phyloP scores from a whole-genome alignment of 176 grass and related monocot species.

The Eragrostis curvula region DNA sequence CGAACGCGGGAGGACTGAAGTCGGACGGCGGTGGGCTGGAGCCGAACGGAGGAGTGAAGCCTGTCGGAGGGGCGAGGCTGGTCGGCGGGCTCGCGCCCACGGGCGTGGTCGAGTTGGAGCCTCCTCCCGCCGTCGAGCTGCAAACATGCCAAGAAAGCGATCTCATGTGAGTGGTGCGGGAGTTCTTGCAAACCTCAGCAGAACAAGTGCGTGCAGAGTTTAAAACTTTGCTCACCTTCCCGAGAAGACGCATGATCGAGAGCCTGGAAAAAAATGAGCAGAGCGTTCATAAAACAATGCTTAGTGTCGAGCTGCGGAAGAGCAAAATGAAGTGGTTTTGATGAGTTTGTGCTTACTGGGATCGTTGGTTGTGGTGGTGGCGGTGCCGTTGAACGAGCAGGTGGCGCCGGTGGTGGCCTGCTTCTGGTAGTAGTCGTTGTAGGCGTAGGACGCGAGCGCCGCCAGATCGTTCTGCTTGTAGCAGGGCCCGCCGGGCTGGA shows the following conservation, averaged over 20 bases:
- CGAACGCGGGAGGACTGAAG: constrained; percentile 24
- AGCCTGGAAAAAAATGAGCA: constrained; percentile 54
- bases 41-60: constrained; percentile 43
- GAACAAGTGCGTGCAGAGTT: background rate
- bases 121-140: constrained; percentile 46
- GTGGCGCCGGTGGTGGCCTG: constrained; percentile 54
- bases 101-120: constrained; percentile 44
- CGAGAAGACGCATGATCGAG: constrained; percentile 71
- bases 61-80: constrained; percentile 31
- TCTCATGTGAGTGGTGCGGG: background rate
- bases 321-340: background rate
- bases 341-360: constrained; percentile 55
- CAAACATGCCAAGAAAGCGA: background rate
- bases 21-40: constrained; percentile 48
- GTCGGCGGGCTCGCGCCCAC: constrained; percentile 28
- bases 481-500: constrained; percentile 70
- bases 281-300: background rate
- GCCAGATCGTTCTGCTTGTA: constrained; percentile 72
- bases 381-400: constrained; percentile 84
- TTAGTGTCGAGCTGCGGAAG: background rate
- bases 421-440: constrained; percentile 88
- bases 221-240: constrained; percentile 65
- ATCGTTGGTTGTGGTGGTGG: constrained; percentile 51
- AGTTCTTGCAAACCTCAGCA: background rate
- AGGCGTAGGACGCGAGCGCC: constrained; percentile 84